Conservation (phyloP, 139 green algal species). For the Desmodesmus armatus region DNA sequence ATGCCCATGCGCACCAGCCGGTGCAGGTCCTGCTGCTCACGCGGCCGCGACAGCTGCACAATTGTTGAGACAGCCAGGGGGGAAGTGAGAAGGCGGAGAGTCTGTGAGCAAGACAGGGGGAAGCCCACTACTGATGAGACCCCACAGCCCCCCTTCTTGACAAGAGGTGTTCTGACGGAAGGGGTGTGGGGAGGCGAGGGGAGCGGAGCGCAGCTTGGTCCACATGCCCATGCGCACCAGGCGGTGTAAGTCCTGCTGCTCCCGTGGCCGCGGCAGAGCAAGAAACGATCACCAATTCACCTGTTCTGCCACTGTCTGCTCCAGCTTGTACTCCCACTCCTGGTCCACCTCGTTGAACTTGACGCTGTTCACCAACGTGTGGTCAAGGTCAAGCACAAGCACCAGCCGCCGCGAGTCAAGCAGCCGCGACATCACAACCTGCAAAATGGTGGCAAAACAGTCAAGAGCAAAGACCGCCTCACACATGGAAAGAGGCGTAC, state of each 20-base stretch:
- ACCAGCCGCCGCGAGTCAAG: constrained; percentile 41
- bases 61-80: background rate
- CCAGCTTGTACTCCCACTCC: constrained; percentile 49
- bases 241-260: constrained; percentile 65
- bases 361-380: constrained; percentile 90
- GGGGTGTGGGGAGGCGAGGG: no score
- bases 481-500: no score
- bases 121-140: no score
- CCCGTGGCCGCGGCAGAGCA: background rate
- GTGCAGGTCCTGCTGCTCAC: constrained; percentile 67
- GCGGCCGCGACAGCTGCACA: constrained; percentile 19
- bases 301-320: constrained; percentile 38
- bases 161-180: no score
- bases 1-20: constrained; percentile 78
- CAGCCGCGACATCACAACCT: constrained; percentile 39
- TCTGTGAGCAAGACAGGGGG: no score
- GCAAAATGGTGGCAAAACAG: no score
- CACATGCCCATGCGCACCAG: constrained; percentile 85
- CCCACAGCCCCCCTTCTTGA: no score
- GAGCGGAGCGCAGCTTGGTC: constrained; percentile 96
- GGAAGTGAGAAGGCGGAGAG: background rate
- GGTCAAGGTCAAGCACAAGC: constrained; percentile 96
- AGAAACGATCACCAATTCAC: background rate
- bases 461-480: no score
- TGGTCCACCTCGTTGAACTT: constrained; percentile 59